These are phyloP conservation scores for Melaleuca quinquenervia DNA, from an alignment of 345 rosid genomes.

Conservation along the genomic window DNA sequence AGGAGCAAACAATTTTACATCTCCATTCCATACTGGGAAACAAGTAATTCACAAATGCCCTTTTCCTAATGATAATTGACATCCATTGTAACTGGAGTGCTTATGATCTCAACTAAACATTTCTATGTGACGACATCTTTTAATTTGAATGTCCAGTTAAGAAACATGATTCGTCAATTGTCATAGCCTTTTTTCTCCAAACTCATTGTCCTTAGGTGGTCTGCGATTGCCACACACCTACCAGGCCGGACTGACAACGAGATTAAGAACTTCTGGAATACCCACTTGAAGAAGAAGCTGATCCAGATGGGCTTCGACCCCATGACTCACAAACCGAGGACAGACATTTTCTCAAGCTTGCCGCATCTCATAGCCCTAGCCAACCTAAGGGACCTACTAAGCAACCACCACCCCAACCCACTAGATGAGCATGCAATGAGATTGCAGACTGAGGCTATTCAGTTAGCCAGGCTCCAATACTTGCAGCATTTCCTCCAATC, in stretches of 20 bases:
- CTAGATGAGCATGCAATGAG: constrained; percentile 38
- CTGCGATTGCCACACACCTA: constrained; percentile 3
- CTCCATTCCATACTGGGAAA: constrained; percentile 76
- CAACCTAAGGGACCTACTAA: constrained; percentile 33
- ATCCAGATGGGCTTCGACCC: constrained; percentile 85
- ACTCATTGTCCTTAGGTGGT: background rate
- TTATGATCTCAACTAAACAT: background rate
- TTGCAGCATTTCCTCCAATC: constrained; percentile 25
- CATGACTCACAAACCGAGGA: constrained; percentile 68
- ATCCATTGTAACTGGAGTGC: background rate
- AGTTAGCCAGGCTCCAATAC: constrained; percentile 37
- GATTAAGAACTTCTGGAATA: constrained; percentile 9
- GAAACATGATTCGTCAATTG: background rate
- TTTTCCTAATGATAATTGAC: background rate
- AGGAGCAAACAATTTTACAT: constrained; percentile 66
- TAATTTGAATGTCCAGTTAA: background rate
- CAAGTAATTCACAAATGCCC: constrained; percentile 27
- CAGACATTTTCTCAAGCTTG: constrained; percentile 42
- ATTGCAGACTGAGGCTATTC: constrained; percentile 43
- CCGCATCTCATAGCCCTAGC: constrained; percentile 53
- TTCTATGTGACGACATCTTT: background rate
- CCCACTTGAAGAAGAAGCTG: constrained; percentile 17
- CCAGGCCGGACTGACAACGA: constrained; percentile 7
- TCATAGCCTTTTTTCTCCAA: background rate
- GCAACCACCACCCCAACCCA: constrained; percentile 6